Evolutionary conservation across 345 rosid species (phyloP).

Genomic region (Aquilaria malaccensis): DNA sequence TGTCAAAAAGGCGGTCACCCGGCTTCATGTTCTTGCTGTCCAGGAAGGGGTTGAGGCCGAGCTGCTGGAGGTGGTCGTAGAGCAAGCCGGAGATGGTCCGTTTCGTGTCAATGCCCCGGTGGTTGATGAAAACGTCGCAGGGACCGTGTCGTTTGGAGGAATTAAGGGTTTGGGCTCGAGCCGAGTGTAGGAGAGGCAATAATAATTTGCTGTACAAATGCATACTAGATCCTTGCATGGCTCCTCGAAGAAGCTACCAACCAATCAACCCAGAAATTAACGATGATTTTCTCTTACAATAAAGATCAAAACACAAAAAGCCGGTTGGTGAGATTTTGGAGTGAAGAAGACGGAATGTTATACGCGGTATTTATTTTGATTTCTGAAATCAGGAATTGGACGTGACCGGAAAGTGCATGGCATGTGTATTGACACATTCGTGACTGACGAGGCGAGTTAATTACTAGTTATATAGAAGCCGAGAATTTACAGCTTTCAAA

Average conservation of each 20-base stretch:
- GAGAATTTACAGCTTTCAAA: background rate
- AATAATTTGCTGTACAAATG: background rate
- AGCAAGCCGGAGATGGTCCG: slow-evolving; percentile 56
- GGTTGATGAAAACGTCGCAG: slow-evolving; percentile 74
- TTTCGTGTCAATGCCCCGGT: slow-evolving; percentile 69
- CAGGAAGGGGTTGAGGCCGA: slow-evolving; percentile 39
- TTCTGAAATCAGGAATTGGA: too few species aligned
- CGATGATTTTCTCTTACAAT: background rate
- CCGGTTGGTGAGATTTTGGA: background rate
- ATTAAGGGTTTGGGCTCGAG: background rate
- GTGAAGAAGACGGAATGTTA: too few species aligned
- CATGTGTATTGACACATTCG: too few species aligned
- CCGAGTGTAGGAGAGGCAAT: too few species aligned
- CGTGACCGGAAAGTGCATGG: too few species aligned
- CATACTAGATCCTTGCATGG: slow-evolving; percentile 39
- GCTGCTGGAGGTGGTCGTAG: slow-evolving; percentile 33
- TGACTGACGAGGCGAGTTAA: too few species aligned
- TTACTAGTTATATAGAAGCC: too few species aligned
- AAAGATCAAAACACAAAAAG: too few species aligned
- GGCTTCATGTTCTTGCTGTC: slow-evolving; percentile 76
- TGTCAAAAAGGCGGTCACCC: slow-evolving; percentile 48
- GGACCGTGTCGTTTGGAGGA: slow-evolving; percentile 1
- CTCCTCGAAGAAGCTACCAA: slow-evolving; percentile 2
- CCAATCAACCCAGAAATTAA: too few species aligned
- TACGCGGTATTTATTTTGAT: too few species aligned